A percentile compares a stretch with the other conserved stretches of the same genome.
phyloP scores from a whole-genome alignment of 768 basidiomycete genomes.

The Boletellus ananas region DNA sequence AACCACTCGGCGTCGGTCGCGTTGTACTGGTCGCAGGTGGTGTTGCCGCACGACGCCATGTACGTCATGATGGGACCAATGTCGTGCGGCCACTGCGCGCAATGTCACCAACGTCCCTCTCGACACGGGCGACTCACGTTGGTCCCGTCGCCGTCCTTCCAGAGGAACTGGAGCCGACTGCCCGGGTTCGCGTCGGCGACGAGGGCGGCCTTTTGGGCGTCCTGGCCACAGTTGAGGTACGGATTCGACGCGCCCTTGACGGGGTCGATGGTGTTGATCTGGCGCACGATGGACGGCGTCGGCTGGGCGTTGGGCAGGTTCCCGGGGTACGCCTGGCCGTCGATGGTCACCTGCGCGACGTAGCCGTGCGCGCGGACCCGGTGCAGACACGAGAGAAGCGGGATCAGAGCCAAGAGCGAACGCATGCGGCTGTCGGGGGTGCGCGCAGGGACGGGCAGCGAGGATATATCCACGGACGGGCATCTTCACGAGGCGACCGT shows the following conservation, averaged over 20 bases:
- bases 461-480: neutral
- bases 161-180: conserved; percentile 50
- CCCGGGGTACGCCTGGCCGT: conserved; percentile 42
- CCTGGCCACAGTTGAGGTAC: conserved; percentile 56
- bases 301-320: conserved; percentile 40
- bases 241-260: conserved; percentile 57
- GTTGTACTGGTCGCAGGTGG: conserved; percentile 59
- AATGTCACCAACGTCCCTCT: neutral
- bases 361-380: conserved; percentile 43
- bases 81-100: conserved; percentile 48
- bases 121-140: conserved; percentile 23
- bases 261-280: conserved; percentile 40
- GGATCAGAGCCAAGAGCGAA: neutral
- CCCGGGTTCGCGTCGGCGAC: conserved; percentile 59
- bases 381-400: conserved; percentile 10
- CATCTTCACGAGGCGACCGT: conserved; percentile 17
- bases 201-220: conserved; percentile 46
- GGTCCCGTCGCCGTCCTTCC: conserved; percentile 45
- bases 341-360: conserved; percentile 39
- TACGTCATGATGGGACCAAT: conserved; percentile 73
- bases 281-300: conserved; percentile 42
- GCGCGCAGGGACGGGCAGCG: neutral
- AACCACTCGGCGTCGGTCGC: conserved; percentile 62
- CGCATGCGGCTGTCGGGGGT: neutral
- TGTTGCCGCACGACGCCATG: conserved; percentile 58